phyloP scores from a whole-genome alignment of 2,329 filamentous ascomycete genomes.

The Penicillium sp. region DNA sequence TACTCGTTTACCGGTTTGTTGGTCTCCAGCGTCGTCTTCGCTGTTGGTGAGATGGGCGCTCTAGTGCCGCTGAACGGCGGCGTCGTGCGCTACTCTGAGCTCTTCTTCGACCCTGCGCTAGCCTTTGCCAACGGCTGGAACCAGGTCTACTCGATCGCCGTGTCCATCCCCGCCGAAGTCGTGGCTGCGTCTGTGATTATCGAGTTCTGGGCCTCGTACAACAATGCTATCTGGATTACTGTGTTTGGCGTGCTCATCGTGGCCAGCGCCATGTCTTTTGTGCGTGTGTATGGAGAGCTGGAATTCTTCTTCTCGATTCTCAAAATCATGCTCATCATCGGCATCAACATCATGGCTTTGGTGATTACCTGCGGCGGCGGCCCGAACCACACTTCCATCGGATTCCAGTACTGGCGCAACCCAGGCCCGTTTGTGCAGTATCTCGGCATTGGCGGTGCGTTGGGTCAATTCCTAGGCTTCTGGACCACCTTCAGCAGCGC shows the following conservation, averaged over 20 bases:
- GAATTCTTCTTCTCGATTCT: conserved; percentile 53
- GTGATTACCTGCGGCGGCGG: conserved; percentile 56
- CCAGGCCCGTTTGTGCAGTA: conserved; percentile 49
- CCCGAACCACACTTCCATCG: conserved; percentile 44
- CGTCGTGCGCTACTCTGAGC: conserved; percentile 32
- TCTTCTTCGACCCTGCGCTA: conserved; percentile 37
- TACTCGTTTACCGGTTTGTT: conserved; percentile 36
- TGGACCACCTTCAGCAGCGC: conserved; percentile 49
- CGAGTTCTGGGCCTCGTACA: conserved; percentile 46
- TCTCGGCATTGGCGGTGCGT: conserved; percentile 38
- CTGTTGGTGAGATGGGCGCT: conserved; percentile 20
- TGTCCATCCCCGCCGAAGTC: conserved; percentile 32
- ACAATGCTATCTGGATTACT: conserved; percentile 49
- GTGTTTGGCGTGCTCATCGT: conserved; percentile 59
- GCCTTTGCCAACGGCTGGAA: conserved; percentile 38
- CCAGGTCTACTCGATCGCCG: conserved; percentile 29
- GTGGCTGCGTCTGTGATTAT: conserved; percentile 28
- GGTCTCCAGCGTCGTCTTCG: conserved; percentile 30
- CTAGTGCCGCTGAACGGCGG: conserved; percentile 37
- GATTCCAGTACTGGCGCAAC: conserved; percentile 50
- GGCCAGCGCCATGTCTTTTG: conserved; percentile 45
- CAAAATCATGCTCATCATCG: conserved; percentile 51
- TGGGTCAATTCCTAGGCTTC: conserved; percentile 50
- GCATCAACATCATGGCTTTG: conserved; percentile 48
- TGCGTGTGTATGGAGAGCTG: conserved; percentile 50